phyloP scores from a whole-genome alignment of 345 rosid species.

The Hirschfeldia incana region DNA sequence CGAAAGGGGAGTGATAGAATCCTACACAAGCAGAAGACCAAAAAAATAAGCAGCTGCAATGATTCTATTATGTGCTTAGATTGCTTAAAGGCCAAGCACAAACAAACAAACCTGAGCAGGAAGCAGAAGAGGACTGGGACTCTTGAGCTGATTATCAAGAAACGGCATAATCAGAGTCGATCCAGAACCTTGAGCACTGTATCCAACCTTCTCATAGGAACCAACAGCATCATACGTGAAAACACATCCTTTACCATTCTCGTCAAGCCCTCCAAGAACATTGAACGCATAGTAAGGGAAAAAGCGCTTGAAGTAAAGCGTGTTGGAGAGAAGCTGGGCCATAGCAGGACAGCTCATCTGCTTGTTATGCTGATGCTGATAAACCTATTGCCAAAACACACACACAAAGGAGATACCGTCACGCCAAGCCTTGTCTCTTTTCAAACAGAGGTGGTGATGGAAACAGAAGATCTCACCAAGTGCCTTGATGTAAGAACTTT shows the following conservation, averaged over 20 bases:
- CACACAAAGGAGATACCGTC: neutral
- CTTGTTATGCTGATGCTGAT: slow-evolving; percentile 98
- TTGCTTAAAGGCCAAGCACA: neutral
- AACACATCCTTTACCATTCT: slow-evolving; percentile 92
- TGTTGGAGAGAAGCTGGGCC: slow-evolving; percentile 95
- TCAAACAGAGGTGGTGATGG: too few species aligned
- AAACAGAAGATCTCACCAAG: too few species aligned
- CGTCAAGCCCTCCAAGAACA: slow-evolving; percentile 94
- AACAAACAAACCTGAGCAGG: slow-evolving; percentile 63
- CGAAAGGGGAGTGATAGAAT: slow-evolving; percentile 87
- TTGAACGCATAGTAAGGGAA: slow-evolving; percentile 96
- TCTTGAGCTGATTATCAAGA: slow-evolving; percentile 92
- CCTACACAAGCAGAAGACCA: slow-evolving; percentile 47
- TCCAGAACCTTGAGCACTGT: slow-evolving; percentile 95
- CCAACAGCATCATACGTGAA: slow-evolving; percentile 97
- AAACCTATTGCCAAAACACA: slow-evolving; percentile 51
- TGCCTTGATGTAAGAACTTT: slow-evolving; percentile 81
- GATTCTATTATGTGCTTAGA: neutral
- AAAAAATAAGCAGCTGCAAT: slow-evolving; percentile 3
- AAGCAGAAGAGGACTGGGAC: slow-evolving; percentile 93
- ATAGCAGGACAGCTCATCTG: slow-evolving; percentile 98
- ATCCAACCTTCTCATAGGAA: slow-evolving; percentile 97
- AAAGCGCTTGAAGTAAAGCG: slow-evolving; percentile 95
- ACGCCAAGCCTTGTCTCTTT: too few species aligned
- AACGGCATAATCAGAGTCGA: slow-evolving; percentile 91